Evolutionary conservation across 305 asterid species (phyloP), one percentile per base, ranked within the genome.

Genomic region (Euphrasia arctica): DNA sequence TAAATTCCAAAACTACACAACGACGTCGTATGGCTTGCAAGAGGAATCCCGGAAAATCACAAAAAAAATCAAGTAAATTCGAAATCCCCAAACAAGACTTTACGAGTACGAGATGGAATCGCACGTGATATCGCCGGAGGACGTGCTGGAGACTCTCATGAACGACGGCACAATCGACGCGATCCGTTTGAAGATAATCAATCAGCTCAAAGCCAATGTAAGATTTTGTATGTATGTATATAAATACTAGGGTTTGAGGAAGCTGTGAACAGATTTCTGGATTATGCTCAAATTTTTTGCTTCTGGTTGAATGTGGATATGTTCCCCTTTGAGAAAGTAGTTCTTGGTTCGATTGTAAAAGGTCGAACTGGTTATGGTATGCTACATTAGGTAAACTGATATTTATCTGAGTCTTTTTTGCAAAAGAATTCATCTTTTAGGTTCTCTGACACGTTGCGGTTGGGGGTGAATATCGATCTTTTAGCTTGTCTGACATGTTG

Each of bases 131-230:
- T 74, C 84, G 58, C 96, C 96, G 9, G 94, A 87, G 73, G 97
- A 90, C 66, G 94, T 90, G 52, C 68, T 90, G 78, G 94, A 80
- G 71, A 78, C 95, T 51, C 83, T 90, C 65, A 90, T 90, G 96
- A 86, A 90, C 74, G 97, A 90, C 59, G 96, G 97, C 32, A 84
- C 96, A 9, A 81, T 90, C 70, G 97, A 90, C 51, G 79, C 96
- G 43, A 81, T 90, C 69, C 88, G 96, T 9, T 75, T 86, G 78
- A 90, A 88, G 70, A 88, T 90, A 66, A 84, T 90, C 62, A 84
- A 84, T 74, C 96, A 88, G 73, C 87, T 90, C 51, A 90, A 90
- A 80, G 95, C 95, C 63, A 89, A 89, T 72, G 95, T 90, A 64
- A 77, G 92, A 54, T 60, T 29, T 68, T 39, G 32, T 39, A 6